Conservation (phyloP, 208 protist genomes). For the Acanthamoeba sp. region DNA sequence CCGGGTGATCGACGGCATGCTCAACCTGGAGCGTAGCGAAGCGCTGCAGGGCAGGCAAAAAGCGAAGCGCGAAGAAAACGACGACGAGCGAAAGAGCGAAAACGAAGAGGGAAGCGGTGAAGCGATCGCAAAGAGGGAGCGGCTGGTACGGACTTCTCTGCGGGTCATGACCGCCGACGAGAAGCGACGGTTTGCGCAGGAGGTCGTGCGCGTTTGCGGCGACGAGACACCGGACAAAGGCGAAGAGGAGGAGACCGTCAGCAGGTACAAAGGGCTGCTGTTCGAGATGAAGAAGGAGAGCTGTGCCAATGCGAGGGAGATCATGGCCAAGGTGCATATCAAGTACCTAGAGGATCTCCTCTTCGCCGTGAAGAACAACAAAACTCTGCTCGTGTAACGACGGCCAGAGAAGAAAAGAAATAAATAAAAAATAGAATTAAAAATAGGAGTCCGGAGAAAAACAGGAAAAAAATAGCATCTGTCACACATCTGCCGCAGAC, state of each 20-base stretch:
- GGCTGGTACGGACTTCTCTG: neutral
- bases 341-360: conserved; percentile 10
- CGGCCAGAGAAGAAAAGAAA: neutral
- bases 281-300: conserved; percentile 46
- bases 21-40: neutral
- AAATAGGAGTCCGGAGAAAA: too few relatives aligned
- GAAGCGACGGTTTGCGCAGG: conserved; percentile 24
- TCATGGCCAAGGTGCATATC: neutral
- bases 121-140: neutral
- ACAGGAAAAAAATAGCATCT: neutral
- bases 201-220: neutral
- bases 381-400: neutral
- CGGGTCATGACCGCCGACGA: conserved; percentile 14
- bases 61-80: too few relatives aligned
- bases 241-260: neutral
- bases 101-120: neutral
- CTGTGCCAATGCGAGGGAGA: neutral
- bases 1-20: conserved; percentile 23
- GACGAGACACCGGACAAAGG: neutral
- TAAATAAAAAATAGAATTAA: neutral
- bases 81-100: neutral
- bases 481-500: too few relatives aligned
- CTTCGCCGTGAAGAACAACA: conserved; percentile 27
- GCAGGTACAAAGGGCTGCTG: neutral
- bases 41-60: too few relatives aligned